These are phyloP conservation scores for Spatholobus suberectus DNA, from an alignment of 306 rosid genomes.

Conservation along the genomic window DNA sequence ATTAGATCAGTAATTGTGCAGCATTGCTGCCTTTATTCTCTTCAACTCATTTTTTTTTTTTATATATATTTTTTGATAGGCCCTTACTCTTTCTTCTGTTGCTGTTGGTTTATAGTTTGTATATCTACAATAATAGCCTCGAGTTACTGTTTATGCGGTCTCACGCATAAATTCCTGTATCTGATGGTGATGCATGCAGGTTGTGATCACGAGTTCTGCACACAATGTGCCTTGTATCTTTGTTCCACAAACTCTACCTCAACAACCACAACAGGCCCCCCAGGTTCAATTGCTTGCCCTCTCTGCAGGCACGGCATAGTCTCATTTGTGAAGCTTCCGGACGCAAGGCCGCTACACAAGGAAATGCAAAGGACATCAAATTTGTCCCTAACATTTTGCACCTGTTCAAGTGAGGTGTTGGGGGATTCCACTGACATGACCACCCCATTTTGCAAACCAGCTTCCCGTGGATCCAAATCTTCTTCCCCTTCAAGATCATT, in stretches of 20 bases:
- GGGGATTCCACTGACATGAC: conserved; percentile 61
- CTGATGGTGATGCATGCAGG: conserved; percentile 56
- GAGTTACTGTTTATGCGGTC: not conserved
- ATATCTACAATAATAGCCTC: not conserved
- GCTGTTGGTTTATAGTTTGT: not conserved
- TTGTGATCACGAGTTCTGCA: conserved; percentile 95
- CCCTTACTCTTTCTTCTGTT: not conserved
- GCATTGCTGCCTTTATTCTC: not conserved
- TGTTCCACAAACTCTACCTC: conserved; percentile 77
- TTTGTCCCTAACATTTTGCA: conserved; percentile 71
- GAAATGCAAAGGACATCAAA: conserved; percentile 62
- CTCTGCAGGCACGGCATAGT: conserved; percentile 92
- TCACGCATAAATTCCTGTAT: not conserved
- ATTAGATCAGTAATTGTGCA: not conserved
- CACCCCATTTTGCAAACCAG: conserved; percentile 67
- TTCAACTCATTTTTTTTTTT: too few species aligned
- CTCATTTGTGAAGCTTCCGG: conserved; percentile 73
- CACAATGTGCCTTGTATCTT: conserved; percentile 88
- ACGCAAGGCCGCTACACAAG: conserved; percentile 50
- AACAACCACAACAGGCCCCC: conserved; percentile 55
- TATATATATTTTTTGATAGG: not conserved
- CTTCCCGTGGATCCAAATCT: conserved; percentile 45
- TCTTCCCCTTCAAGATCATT: conserved; percentile 54
- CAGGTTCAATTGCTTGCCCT: conserved; percentile 94
- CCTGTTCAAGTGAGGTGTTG: conserved; percentile 62